Conservation (phyloP, 2,329 filamentous ascomycete genomes). For the Colletotrichum costaricense region DNA sequence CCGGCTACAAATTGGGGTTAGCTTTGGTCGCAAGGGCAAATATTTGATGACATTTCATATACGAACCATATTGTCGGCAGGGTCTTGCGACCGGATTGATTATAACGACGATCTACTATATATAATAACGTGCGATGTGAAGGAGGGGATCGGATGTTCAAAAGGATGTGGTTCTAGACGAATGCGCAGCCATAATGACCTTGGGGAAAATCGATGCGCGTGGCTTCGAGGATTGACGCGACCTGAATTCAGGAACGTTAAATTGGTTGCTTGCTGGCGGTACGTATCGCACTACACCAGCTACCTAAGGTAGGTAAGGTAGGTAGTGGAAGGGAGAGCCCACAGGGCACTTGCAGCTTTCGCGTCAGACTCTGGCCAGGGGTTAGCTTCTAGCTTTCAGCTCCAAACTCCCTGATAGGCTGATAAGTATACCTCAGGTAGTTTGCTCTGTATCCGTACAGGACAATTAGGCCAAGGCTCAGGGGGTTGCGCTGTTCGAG, state of each 20-base stretch:
- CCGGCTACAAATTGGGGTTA: constrained; percentile 55
- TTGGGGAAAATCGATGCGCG: background rate
- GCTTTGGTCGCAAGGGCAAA: background rate
- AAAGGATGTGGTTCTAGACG: background rate
- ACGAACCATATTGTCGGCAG: constrained; percentile 21
- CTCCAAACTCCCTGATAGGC: background rate
- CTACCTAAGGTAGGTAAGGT: no score
- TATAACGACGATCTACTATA: background rate
- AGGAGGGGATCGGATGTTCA: background rate
- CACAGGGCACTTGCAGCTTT: background rate
- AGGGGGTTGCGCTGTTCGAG: background rate
- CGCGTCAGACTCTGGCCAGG: background rate
- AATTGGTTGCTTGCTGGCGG: background rate
- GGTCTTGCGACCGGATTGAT: background rate
- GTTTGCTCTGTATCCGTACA: background rate
- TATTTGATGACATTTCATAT: background rate
- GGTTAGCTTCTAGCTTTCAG: background rate
- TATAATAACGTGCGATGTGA: background rate
- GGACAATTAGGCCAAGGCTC: background rate
- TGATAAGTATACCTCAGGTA: background rate
- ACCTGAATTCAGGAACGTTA: background rate
- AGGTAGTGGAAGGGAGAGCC: no score
- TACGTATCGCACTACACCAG: background rate
- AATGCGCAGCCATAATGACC: background rate
- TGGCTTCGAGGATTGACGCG: constrained; percentile 1